Percentiles rank a stretch among this genome's conserved stretches.
These are phyloP conservation scores for Rhizodiscina lignyota DNA, from an alignment of 495 filamentous ascomycete species.

Conservation along the genomic window DNA sequence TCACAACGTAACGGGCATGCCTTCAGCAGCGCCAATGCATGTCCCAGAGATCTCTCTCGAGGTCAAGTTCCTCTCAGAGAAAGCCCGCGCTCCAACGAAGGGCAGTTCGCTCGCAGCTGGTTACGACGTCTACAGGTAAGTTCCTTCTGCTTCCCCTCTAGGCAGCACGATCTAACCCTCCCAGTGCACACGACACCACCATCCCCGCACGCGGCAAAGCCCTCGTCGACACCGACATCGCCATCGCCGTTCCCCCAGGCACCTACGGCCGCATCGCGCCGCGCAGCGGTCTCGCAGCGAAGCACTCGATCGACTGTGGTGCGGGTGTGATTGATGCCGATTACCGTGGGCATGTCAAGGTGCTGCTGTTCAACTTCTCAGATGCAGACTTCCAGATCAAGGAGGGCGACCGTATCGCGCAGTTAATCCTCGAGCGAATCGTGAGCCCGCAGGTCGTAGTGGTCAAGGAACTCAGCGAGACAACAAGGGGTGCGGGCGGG, in stretches of 20 bases:
- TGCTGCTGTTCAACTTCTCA: conserved; percentile 82
- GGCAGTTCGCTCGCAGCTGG: conserved; percentile 82
- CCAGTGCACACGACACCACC: conserved; percentile 48
- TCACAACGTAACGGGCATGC: conserved; percentile 14
- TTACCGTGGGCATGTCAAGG: conserved; percentile 85
- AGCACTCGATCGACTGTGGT: conserved; percentile 87
- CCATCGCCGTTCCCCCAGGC: conserved; percentile 70
- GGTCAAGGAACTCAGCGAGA: conserved; percentile 78
- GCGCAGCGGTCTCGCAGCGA: conserved; percentile 76
- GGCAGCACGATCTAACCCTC: neutral
- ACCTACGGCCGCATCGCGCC: conserved; percentile 90
- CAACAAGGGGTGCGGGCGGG: conserved; percentile 73
- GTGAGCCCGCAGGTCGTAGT: conserved; percentile 79
- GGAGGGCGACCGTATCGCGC: conserved; percentile 78
- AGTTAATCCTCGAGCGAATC: conserved; percentile 81
- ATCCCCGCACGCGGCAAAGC: conserved; percentile 72
- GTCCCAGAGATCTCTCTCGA: conserved; percentile 51
- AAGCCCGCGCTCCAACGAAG: conserved; percentile 63
- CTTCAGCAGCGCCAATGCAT: conserved; percentile 11
- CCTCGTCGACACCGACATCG: conserved; percentile 77
- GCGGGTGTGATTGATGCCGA: conserved; percentile 96
- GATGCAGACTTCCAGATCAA: conserved; percentile 69
- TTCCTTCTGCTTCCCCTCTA: neutral
- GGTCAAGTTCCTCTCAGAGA: conserved; percentile 68
- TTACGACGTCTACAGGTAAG: conserved; percentile 62